Evolutionary conservation across 2,329 filamentous ascomycete genomes (phyloP).

Genomic region (Neobulgaria alba): DNA sequence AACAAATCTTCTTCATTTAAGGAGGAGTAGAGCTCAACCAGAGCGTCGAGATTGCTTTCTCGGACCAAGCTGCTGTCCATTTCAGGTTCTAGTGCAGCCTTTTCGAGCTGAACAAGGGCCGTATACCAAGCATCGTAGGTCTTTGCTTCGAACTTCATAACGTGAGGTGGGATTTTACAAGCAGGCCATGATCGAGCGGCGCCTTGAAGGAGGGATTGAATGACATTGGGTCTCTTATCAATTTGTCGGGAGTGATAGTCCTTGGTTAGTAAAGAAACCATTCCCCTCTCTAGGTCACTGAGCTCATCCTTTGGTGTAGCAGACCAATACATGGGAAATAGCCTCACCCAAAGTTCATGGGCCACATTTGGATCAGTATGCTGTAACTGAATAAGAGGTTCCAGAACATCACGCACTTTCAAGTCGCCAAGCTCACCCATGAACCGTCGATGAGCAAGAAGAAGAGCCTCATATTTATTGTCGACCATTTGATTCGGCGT

Average conservation of each 20-base stretch:
- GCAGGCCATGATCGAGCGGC: conserved; percentile 76
- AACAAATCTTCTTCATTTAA: conserved; percentile 95
- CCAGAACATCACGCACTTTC: conserved; percentile 78
- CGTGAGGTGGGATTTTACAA: conserved; percentile 89
- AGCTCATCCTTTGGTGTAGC: conserved; percentile 81
- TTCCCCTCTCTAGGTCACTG: conserved; percentile 78
- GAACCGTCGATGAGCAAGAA: conserved; percentile 75
- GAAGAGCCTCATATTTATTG: conserved; percentile 70
- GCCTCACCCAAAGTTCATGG: conserved; percentile 79
- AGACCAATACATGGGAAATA: conserved; percentile 94
- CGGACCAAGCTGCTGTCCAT: conserved; percentile 76
- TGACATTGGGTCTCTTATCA: conserved; percentile 89
- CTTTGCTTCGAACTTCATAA: conserved; percentile 88
- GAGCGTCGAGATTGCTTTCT: conserved; percentile 90
- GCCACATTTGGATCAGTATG: conserved; percentile 77
- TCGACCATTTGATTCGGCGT: conserved; percentile 66
- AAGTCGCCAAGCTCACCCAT: conserved; percentile 76
- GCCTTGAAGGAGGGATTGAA: conserved; percentile 85
- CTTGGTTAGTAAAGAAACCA: conserved; percentile 85
- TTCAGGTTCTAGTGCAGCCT: conserved; percentile 68
- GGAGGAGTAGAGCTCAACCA: conserved; percentile 86
- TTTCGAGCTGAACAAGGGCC: conserved; percentile 83
- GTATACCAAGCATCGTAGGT: conserved; percentile 98
- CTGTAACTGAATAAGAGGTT: conserved; percentile 85
- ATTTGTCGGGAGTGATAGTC: conserved; percentile 93